Evolutionary conservation across 148 eudicot genomes (phyloP).

Genomic region (Chenopodium suecicum): DNA sequence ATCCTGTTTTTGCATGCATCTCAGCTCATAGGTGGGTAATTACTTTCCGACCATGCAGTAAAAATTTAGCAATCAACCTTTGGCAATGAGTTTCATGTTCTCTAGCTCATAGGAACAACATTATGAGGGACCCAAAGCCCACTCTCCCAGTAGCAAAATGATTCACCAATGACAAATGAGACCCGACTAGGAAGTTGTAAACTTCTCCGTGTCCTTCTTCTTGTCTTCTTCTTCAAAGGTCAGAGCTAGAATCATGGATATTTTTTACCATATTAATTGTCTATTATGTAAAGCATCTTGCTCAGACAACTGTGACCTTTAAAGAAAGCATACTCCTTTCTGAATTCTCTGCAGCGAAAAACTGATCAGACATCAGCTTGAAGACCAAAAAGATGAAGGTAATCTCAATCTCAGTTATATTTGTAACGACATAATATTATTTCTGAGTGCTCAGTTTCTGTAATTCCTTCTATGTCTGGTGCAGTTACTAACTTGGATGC

Average conservation of each 20-base stretch:
- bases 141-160: conserved; percentile 24
- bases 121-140: conserved; percentile 38
- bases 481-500: conserved; percentile 96
- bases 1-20: conserved; percentile 17
- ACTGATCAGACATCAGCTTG: conserved; percentile 31
- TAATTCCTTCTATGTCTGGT: conserved; percentile 18
- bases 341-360: conserved; percentile 18
- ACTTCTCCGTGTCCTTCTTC: conserved; percentile 45
- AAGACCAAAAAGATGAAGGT: conserved; percentile 62
- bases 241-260: conserved; percentile 13
- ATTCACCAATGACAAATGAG: conserved; percentile 26
- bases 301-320: conserved; percentile 2
- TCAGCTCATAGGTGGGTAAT: conserved; percentile 3
- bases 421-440: neutral
- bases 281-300: conserved; percentile 4
- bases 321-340: conserved; percentile 22
- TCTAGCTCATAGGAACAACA: conserved; percentile 20
- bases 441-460: conserved; percentile 2
- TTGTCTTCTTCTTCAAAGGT: conserved; percentile 26
- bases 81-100: conserved; percentile 4
- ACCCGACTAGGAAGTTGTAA: conserved; percentile 40
- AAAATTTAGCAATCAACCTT: neutral
- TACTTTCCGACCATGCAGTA: conserved; percentile 9
- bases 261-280: conserved; percentile 16
- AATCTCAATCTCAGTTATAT: conserved; percentile 12